Base-by-base conservation (phyloP, 2,329 filamentous ascomycete species). In the Lecanicillium sp. region DNA sequence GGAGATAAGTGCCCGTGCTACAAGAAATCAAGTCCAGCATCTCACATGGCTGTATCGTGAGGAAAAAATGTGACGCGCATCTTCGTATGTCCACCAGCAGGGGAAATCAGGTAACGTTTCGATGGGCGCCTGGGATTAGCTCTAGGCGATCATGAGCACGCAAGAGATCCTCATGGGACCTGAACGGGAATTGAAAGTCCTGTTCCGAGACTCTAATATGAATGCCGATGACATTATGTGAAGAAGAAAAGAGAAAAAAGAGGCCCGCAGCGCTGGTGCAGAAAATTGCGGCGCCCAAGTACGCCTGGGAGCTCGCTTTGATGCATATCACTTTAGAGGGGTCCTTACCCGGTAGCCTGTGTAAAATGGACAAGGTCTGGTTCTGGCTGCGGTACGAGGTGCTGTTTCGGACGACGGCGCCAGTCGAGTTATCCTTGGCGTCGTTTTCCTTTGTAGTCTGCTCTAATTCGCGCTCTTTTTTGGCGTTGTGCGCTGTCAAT, bases 131-230 rank as follows among this genome's bases (percentile, higher is more conserved):
- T 62, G 72, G 69, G 33, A 27, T 74, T 80, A 74, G 66, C 86
- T 87, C 94, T 88, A 86, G 91, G 86, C 87, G 77, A 87, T 90
- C 88, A 84, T 90, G 90, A 98, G 93, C 93, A 88, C 91, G 90
- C 87, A 74, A 74, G 86, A 90, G 87, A 78, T 75, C 84, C 79
- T 71, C 75, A 68, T 68, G 76, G 83, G 79, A 84, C 80, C 88
- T 94, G 87, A 88, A 87, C 83, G 90, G 89, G 86, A 80, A 97
- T 79, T 88, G 87, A 90, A 59, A 65, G 68, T 81, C 86, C 82
- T 87, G 82, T 83, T 86, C 86, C 90, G 91, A 94, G 93, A 98
- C 93, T 98, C 93, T 97, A 97, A 91, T 87, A 87, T 87, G 81
- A 84, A 86, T 84, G 89, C 84, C 83, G 65, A 75, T 80, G 81